Evolutionary conservation across 805 yeast genomes (phyloP), one percentile per base, ranked within the genome.

Genomic region (Starmerella khaoyaiensis): DNA sequence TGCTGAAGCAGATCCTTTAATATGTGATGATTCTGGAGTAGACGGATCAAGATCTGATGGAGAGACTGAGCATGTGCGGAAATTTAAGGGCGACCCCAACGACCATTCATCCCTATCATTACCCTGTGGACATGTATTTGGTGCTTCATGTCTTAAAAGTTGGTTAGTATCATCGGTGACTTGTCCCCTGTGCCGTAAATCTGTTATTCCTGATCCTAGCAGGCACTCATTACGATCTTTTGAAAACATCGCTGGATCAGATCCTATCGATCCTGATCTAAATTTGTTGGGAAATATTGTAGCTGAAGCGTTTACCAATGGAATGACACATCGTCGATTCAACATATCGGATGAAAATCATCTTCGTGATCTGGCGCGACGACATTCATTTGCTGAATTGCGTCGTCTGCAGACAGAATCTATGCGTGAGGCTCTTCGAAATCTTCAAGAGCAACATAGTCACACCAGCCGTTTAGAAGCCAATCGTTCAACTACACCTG

Each of bases 111-210:
- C 95, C 0, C 65, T 79, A 1, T 62, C 68, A 40, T 64, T 87
- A 69, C 90, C 94, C 0, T 87, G 98, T 57, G 74, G 74, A 7
- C 98, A 87, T 53, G 54, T 74, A 0, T 87, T 90, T 63, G 97
- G 98, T 5, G 68, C 75, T 44, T 69, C 72, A n/a, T 87, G 98
- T 61, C 62, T 84, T 18, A 70, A 65, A 40, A 81, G 78, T 49
- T 87, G 98, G 98, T 69, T 87, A 35, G 69, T 68, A 42, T 61
- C 70, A 18, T 75, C 79, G 49, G 68, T 72, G 21, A 72, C 82
- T 2, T 86, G 97, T 55, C 98, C 98, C 0, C 59, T 87, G 32
- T 87, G 98, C 55, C 72, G 97, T 40, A 63, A 63, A n/a, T n/a
- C n/a, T n/a, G n/a, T n/a, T n/a, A n/a, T n/a, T n/a, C n/a, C n/a